Evolutionary conservation across 2,329 filamentous ascomycete genomes (phyloP), one percentile per base, ranked within the genome.

Genomic region (Microsporum canis): DNA sequence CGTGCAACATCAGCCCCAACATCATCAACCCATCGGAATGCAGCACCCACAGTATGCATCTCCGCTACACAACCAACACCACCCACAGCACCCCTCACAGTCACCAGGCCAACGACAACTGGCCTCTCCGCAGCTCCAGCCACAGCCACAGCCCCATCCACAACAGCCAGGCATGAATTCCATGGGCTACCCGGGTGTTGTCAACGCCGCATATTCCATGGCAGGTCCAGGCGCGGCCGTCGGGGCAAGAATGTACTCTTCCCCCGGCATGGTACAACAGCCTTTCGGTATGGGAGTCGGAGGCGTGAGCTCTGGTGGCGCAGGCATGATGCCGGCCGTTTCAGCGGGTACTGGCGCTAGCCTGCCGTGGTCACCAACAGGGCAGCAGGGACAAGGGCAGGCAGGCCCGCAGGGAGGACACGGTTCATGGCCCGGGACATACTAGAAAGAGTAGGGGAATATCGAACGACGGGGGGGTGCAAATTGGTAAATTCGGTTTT

Each of bases 41-140:
- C 57, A 59, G 65, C 72, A 76, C 56, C 70, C 70, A 53, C 71
- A 72, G 41, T 72, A 73, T 51, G 72, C 71, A n/a, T 75, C 73
- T 39, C 73, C 75, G 38, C 67, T 74, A 38, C 64, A 65, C 27
- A 72, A 74, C 57, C 66, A 68, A 53, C 62, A 67, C 51, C 71
- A 70, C 43, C 70, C 72, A 57, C 72, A 69, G 38, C 74, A 75
- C 53, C 71, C 71, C 2, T 71, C 71, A 10, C 76, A 77, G 62
- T 77, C 75, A n/a, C 75, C 75, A n/a, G 73, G 73, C 63, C 74
- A 72, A 58, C 72, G 73, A 17, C 53, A 59, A 33, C 71, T 71
- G 34, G 66, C 72, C 34, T 69, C 69, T 53, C 69, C 72, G 6
- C 72, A 73, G 58, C 72, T 76, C 67, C 70, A 63, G 8, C 59